A percentile compares a stretch with the other conserved stretches of the same genome.
phyloP scores from a whole-genome alignment of 192 early-diverging fungal genomes.

The Entomortierella chlamydospora region DNA sequence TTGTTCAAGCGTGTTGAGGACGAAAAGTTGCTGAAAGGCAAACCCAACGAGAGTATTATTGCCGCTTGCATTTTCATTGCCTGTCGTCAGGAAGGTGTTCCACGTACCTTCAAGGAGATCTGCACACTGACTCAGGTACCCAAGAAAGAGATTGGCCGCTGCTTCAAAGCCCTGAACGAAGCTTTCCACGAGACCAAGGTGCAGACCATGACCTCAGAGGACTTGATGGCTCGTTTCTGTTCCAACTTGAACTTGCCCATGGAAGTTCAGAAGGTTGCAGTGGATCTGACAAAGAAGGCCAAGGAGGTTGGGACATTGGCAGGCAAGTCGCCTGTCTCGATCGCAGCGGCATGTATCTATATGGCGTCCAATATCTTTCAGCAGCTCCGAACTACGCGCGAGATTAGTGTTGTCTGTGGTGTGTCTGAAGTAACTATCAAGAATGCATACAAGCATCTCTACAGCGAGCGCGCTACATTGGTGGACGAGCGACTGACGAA shows the following conservation, averaged over 20 bases:
- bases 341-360: conserved; percentile 93
- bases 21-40: conserved; percentile 83
- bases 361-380: conserved; percentile 81
- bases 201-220: conserved; percentile 74
- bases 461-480: conserved; percentile 67
- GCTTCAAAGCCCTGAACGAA: conserved; percentile 75
- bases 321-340: conserved; percentile 91
- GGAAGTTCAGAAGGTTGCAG: conserved; percentile 76
- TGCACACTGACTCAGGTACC: conserved; percentile 89
- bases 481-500: conserved; percentile 58
- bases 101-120: conserved; percentile 95
- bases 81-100: conserved; percentile 84
- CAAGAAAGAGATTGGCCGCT: conserved; percentile 94
- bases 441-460: conserved; percentile 82
- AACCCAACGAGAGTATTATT: conserved; percentile 83
- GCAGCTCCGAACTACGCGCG: conserved; percentile 73
- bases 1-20: conserved; percentile 89
- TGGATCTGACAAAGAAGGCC: conserved; percentile 76
- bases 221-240: conserved; percentile 85
- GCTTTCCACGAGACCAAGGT: conserved; percentile 68
- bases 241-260: conserved; percentile 76
- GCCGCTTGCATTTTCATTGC: conserved; percentile 95
- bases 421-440: conserved; percentile 96
- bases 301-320: conserved; percentile 87
- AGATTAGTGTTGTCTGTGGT: conserved; percentile 87